Conservation (phyloP, 2,329 filamentous ascomycete species). For the Penicillium palitans region DNA sequence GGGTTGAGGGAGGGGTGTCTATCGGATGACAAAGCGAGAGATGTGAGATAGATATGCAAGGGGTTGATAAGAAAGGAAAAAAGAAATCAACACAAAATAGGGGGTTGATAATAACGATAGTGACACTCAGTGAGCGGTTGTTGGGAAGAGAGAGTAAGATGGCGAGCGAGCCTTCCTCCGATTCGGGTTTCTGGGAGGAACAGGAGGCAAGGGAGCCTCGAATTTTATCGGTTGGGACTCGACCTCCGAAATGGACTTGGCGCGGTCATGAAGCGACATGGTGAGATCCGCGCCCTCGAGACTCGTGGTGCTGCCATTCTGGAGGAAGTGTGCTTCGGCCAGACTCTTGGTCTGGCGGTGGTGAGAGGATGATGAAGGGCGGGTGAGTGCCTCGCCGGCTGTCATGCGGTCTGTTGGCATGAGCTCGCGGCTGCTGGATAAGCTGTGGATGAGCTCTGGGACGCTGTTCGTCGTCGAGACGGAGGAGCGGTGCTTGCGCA, state of each 20-base stretch:
- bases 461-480: conserved; percentile 48
- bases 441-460: conserved; percentile 47
- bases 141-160: conserved; percentile 49
- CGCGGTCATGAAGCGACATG: conserved; percentile 34
- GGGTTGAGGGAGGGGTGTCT: neutral
- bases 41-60: conserved; percentile 16
- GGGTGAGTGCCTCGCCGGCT: conserved; percentile 24
- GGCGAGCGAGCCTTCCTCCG: conserved; percentile 39
- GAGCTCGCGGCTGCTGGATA: conserved; percentile 43
- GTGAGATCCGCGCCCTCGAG: conserved; percentile 30
- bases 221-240: conserved; percentile 26
- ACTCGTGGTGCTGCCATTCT: conserved; percentile 29
- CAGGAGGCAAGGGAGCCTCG: conserved; percentile 24
- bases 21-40: conserved; percentile 8
- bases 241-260: conserved; percentile 40
- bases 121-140: conserved; percentile 17
- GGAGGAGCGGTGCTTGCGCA: conserved; percentile 50
- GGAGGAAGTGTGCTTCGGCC: conserved; percentile 34
- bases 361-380: conserved; percentile 28
- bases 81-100: conserved; percentile 7
- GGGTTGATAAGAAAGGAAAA: conserved; percentile 8
- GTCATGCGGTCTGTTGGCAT: conserved; percentile 28
- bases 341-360: conserved; percentile 43
- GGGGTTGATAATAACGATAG: conserved; percentile 10
- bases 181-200: conserved; percentile 30